These are phyloP conservation scores for Drosera spatulata DNA, from an alignment of 179 eudicot species.

Conservation along the genomic window DNA sequence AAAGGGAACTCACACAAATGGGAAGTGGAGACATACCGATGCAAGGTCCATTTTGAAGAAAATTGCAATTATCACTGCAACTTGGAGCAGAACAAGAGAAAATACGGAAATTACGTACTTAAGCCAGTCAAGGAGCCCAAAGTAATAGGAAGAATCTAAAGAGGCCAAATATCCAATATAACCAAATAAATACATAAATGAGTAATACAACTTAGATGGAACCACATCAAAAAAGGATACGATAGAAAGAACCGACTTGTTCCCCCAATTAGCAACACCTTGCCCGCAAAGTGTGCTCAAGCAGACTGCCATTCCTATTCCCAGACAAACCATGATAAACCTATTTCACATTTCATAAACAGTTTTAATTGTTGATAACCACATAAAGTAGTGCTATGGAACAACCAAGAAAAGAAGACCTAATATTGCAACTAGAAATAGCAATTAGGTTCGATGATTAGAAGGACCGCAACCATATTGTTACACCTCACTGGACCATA, in stretches of 20 bases:
- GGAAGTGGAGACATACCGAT: conserved; percentile 9
- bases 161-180: not conserved
- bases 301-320: conserved; percentile 23
- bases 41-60: conserved; percentile 22
- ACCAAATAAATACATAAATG: not conserved
- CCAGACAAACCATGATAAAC: conserved; percentile 25
- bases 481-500: no score
- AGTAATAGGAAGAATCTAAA: not conserved
- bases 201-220: not conserved
- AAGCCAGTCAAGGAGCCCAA: conserved; percentile 5
- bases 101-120: conserved; percentile 15
- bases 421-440: no score
- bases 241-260: conserved; percentile 11
- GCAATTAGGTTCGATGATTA: not conserved
- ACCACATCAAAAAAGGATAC: conserved; percentile 18
- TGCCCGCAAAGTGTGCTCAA: conserved; percentile 27
- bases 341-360: conserved; percentile 6
- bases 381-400: no score
- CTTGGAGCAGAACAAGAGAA: conserved; percentile 20
- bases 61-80: conserved; percentile 10
- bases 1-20: not conserved
- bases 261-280: conserved; percentile 19
- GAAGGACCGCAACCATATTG: not conserved
- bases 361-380: no score
- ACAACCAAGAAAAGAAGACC: no score